Conservation (phyloP, 202 grass and related monocot genomes). For the Setaria italica region DNA sequence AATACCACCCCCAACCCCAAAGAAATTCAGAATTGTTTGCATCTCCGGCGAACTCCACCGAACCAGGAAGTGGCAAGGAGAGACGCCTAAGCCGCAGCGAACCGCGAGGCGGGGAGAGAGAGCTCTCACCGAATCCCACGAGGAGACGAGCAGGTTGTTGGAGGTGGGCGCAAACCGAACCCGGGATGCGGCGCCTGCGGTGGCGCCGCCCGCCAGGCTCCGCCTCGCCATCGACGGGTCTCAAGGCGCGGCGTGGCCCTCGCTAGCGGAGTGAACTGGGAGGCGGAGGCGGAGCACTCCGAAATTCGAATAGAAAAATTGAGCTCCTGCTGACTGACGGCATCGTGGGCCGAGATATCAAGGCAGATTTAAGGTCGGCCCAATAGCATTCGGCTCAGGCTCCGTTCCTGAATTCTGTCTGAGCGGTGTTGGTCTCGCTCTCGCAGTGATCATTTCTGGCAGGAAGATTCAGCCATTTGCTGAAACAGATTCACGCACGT, state of each 20-base stretch:
- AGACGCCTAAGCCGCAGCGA: background rate
- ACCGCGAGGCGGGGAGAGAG: background rate
- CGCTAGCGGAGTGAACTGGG: background rate
- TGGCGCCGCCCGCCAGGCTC: constrained; percentile 30
- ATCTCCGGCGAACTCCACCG: background rate
- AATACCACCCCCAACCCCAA: background rate
- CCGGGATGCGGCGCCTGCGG: constrained; percentile 64
- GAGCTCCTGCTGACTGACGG: background rate
- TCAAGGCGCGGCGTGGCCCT: background rate
- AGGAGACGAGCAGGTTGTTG: constrained; percentile 68
- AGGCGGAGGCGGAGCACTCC: too few relatives aligned
- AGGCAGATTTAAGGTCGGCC: background rate
- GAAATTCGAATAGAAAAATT: too few relatives aligned
- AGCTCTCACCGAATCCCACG: constrained; percentile 68
- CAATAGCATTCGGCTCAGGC: background rate
- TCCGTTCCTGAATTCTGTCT: too few relatives aligned
- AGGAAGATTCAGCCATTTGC: background rate
- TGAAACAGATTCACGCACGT: background rate
- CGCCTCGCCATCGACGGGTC: constrained; percentile 45
- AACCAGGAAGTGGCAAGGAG: background rate
- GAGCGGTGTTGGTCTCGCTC: too few relatives aligned
- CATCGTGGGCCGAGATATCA: background rate
- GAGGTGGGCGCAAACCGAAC: constrained; percentile 66
- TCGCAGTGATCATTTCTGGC: background rate
- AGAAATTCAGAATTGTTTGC: background rate